These are phyloP conservation scores for Trichoderma lentiforme DNA, from an alignment of 2,329 filamentous ascomycete species.

Conservation along the genomic window DNA sequence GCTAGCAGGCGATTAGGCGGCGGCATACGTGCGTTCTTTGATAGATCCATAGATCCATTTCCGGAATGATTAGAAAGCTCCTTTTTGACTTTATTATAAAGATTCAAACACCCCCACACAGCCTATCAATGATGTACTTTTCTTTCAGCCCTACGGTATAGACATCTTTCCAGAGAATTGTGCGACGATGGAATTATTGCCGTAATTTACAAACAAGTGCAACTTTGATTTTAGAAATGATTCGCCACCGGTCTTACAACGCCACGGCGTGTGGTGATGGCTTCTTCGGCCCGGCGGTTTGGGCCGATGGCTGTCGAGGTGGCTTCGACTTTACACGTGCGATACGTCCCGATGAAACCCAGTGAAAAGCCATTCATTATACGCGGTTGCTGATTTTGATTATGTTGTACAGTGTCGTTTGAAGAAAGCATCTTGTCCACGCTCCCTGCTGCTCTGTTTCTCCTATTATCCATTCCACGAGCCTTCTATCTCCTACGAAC, in stretches of 20 bases:
- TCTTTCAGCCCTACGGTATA: background rate
- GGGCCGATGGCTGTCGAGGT: constrained; percentile 29
- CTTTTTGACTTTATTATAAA: background rate
- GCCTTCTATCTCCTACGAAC: constrained; percentile 25
- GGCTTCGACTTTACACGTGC: constrained; percentile 34
- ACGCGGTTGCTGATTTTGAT: constrained; percentile 14
- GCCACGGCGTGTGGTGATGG: constrained; percentile 27
- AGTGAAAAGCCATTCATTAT: no score
- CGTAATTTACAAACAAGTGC: background rate
- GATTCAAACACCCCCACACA: background rate
- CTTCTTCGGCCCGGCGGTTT: constrained; percentile 30
- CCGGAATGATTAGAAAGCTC: background rate
- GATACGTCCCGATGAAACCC: background rate
- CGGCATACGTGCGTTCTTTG: background rate
- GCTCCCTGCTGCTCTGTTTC: constrained; percentile 26
- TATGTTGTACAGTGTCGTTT: constrained; percentile 27
- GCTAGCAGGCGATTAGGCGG: constrained; percentile 1
- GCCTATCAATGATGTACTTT: background rate
- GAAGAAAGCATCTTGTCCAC: constrained; percentile 30
- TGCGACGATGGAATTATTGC: background rate
- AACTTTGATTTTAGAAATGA: background rate
- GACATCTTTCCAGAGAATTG: background rate
- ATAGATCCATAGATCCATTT: background rate
- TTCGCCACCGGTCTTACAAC: constrained; percentile 13
- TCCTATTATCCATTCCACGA: constrained; percentile 25